These are phyloP conservation scores for Phyllosticta citrichinensis DNA, from an alignment of 2,329 filamentous ascomycete genomes.

Conservation along the genomic window DNA sequence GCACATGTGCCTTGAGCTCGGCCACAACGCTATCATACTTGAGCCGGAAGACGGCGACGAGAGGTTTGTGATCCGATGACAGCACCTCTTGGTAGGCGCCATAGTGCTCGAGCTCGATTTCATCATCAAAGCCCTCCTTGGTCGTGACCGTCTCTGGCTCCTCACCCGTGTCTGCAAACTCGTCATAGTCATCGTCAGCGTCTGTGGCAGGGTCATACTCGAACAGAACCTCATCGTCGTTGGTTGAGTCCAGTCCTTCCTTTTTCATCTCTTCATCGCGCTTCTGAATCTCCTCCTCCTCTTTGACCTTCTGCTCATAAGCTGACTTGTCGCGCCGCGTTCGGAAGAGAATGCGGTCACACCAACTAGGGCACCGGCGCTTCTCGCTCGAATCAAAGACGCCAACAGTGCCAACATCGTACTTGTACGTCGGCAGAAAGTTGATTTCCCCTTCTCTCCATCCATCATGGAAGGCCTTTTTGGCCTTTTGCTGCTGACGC, in stretches of 20 bases:
- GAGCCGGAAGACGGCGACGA: conserved; percentile 72
- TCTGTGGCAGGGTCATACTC: conserved; percentile 83
- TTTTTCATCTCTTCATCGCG: conserved; percentile 80
- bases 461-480: conserved; percentile 80
- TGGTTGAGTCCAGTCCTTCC: conserved; percentile 61
- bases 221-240: conserved; percentile 77
- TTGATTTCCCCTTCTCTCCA: conserved; percentile 83
- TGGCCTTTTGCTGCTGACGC: conserved; percentile 57
- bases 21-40: conserved; percentile 81
- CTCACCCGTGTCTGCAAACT: conserved; percentile 43
- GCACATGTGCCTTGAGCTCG: conserved; percentile 70
- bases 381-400: conserved; percentile 96
- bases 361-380: conserved; percentile 87
- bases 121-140: conserved; percentile 48
- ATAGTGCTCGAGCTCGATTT: conserved; percentile 56
- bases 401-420: conserved; percentile 86
- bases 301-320: conserved; percentile 53
- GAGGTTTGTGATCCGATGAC: conserved; percentile 91
- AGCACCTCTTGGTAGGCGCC: conserved; percentile 79
- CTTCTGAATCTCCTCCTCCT: conserved; percentile 57
- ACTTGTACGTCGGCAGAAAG: conserved; percentile 95
- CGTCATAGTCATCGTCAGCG: conserved; percentile 44
- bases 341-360: conserved; percentile 82
- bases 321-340: conserved; percentile 60
- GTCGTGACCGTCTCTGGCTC: conserved; percentile 43